Evolutionary conservation across 129 eudicot species (phyloP).

Genomic region (Helianthus annuus): DNA sequence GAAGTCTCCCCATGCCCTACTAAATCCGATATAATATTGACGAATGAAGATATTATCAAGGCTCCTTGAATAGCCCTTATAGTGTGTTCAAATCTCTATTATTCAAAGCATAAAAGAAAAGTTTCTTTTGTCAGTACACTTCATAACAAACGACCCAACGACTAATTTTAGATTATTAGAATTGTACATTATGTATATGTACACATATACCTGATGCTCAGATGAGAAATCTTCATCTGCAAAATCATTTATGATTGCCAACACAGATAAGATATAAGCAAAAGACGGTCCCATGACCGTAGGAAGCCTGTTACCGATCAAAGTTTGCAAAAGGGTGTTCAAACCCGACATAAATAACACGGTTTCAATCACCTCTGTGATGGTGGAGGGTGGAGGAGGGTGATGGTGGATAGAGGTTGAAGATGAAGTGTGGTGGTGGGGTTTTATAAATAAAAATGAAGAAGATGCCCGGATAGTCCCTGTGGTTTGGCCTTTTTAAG

Average conservation of each 20-base stretch:
- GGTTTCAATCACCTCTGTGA: conserved; percentile 79
- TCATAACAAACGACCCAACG: background rate
- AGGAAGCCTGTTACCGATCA: conserved; percentile 86
- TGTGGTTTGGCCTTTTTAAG: no score
- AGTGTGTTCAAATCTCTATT: conserved; percentile 78
- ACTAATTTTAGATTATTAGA: no score
- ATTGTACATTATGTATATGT: background rate
- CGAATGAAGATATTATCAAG: conserved; percentile 76
- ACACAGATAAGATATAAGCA: conserved; percentile 68
- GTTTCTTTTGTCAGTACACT: background rate
- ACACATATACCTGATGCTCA: conserved; percentile 67
- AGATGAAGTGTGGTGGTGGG: no score
- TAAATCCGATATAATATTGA: conserved; percentile 73
- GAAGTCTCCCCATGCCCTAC: conserved; percentile 80
- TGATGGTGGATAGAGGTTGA: no score
- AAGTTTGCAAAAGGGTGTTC: conserved; percentile 91
- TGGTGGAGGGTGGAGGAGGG: no score
- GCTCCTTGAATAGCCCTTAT: conserved; percentile 96
- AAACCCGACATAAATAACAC: conserved; percentile 82
- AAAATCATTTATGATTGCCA: conserved; percentile 62
- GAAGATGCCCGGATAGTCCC: no score
- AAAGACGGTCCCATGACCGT: conserved; percentile 98
- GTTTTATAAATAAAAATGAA: no score
- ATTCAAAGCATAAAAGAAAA: conserved; percentile 13
- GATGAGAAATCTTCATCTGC: conserved; percentile 45